phyloP scores from a whole-genome alignment of 2,329 filamentous ascomycete genomes.

The Pseudopithomyces chartarum region DNA sequence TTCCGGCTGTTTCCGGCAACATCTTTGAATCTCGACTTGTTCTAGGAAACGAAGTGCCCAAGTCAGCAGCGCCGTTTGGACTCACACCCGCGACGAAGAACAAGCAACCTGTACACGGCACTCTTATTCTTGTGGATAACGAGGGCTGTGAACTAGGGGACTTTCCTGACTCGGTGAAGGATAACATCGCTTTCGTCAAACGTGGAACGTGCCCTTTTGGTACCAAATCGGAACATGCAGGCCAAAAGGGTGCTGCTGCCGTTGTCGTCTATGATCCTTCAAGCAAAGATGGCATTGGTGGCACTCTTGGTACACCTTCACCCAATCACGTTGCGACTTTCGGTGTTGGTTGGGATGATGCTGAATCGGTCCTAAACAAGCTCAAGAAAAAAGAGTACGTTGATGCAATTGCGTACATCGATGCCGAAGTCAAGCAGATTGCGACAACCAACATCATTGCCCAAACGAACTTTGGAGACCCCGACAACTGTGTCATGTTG shows the following conservation, averaged over 20 bases:
- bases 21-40: constrained; percentile 45
- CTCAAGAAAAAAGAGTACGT: constrained; percentile 55
- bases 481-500: constrained; percentile 48
- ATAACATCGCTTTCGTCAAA: constrained; percentile 72
- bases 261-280: constrained; percentile 79
- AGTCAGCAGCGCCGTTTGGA: constrained; percentile 42
- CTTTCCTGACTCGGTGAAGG: constrained; percentile 64
- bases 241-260: constrained; percentile 71
- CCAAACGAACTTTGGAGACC: constrained; percentile 45
- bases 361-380: constrained; percentile 56
- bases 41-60: constrained; percentile 38
- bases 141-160: constrained; percentile 53
- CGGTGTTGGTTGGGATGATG: constrained; percentile 68
- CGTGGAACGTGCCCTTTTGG: constrained; percentile 76
- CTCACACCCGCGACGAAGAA: constrained; percentile 44
- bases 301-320: constrained; percentile 70
- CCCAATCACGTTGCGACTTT: constrained; percentile 69
- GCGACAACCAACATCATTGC: constrained; percentile 53
- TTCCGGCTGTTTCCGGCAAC: constrained; percentile 41
- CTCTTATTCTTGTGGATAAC: constrained; percentile 40
- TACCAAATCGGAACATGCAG: constrained; percentile 71
- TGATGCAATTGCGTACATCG: constrained; percentile 51
- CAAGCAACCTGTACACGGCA: constrained; percentile 43
- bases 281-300: constrained; percentile 60
- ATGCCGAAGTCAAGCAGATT: constrained; percentile 55